A percentile compares a stretch with the other conserved stretches of the same genome.
phyloP scores from a whole-genome alignment of 805 yeast genomes.

The Schwanniomyces pseudopolymorphus region DNA sequence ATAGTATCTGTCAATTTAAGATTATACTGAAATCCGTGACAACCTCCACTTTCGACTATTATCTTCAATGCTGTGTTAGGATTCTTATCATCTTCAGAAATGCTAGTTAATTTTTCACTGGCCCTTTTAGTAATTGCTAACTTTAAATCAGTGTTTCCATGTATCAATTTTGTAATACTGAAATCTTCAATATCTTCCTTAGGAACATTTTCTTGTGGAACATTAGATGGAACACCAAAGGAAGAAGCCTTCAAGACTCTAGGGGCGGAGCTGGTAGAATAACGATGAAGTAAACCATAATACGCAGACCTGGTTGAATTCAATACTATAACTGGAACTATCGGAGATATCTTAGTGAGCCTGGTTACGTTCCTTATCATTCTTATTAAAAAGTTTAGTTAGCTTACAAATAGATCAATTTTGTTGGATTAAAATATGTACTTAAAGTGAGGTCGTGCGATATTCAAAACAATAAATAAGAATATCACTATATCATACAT shows the following conservation, averaged over 20 bases:
- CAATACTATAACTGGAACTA: not conserved
- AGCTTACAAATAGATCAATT: not conserved
- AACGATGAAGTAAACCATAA: not conserved
- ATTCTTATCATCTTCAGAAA: conserved; percentile 54
- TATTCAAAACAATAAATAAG: not conserved
- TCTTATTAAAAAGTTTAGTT: not conserved
- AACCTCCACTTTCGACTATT: conserved; percentile 92
- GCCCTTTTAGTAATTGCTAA: conserved; percentile 52
- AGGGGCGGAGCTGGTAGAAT: conserved; percentile 5
- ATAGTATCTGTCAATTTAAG: conserved; percentile 55
- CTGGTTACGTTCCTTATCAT: conserved; percentile 1
- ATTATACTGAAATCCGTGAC: conserved; percentile 95
- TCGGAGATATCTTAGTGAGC: not conserved
- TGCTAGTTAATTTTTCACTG: conserved; percentile 48
- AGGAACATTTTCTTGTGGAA: conserved; percentile 16
- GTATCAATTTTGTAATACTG: conserved; percentile 29
- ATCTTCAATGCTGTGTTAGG: conserved; percentile 67
- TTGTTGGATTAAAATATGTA: not conserved
- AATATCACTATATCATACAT: not conserved
- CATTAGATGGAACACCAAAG: conserved; percentile 26
- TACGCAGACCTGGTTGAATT: not conserved
- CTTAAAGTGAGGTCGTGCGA: not conserved
- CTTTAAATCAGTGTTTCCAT: conserved; percentile 36
- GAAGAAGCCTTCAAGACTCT: conserved; percentile 27
- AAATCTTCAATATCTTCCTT: conserved; percentile 30